Conservation (phyloP, 495 filamentous ascomycete genomes). For the Arthonia radiata region DNA sequence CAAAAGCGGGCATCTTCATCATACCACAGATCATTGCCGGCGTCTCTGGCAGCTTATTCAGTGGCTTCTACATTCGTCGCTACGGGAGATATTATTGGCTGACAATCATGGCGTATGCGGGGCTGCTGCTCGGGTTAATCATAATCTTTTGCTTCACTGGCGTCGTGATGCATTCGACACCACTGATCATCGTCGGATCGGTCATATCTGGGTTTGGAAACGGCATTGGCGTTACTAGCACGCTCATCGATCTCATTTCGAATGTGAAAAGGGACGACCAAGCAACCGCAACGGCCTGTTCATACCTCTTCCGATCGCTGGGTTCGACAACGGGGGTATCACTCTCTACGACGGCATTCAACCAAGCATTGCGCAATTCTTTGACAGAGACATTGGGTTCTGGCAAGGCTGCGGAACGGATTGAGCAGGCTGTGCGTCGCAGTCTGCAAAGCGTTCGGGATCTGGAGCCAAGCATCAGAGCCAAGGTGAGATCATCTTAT, state of each 20-base stretch:
- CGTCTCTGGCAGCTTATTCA: constrained; percentile 42
- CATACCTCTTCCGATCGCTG: constrained; percentile 64
- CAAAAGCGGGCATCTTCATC: constrained; percentile 37
- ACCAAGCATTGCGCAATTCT: constrained; percentile 37
- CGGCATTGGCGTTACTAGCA: constrained; percentile 46
- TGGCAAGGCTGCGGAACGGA: constrained; percentile 37
- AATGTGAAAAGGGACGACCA: constrained; percentile 44
- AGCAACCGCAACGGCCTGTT: constrained; percentile 61
- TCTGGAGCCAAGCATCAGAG: constrained; percentile 33
- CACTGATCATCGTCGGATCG: constrained; percentile 31
- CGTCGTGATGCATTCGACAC: constrained; percentile 12
- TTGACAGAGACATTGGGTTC: constrained; percentile 27
- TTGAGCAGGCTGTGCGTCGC: constrained; percentile 47
- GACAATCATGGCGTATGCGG: constrained; percentile 31
- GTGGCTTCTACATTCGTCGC: constrained; percentile 46
- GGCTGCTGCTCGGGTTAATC: constrained; percentile 25
- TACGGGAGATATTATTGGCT: constrained; percentile 61
- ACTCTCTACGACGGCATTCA: constrained; percentile 43
- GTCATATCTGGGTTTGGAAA: constrained; percentile 29
- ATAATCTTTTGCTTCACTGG: constrained; percentile 38
- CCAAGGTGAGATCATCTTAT: constrained; percentile 46
- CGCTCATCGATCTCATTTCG: constrained; percentile 40
- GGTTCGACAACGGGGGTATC: constrained; percentile 57
- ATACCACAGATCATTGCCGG: constrained; percentile 38
- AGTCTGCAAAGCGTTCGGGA: constrained; percentile 45